Evolutionary conservation across 768 basidiomycete genomes (phyloP), one percentile per base, ranked within the genome.

Genomic region (Mycena amicta): DNA sequence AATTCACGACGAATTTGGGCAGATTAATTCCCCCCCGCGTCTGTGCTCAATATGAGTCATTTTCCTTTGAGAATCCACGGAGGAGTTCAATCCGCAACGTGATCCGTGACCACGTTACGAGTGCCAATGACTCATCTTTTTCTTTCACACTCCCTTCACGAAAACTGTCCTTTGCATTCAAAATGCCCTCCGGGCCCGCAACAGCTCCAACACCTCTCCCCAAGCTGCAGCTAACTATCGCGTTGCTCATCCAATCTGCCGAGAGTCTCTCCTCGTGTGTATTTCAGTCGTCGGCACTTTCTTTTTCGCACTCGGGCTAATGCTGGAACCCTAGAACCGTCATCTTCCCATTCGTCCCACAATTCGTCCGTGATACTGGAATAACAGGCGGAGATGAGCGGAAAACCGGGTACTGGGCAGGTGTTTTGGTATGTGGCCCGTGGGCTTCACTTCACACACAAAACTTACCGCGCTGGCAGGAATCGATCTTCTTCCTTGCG

Each of bases 321-420:
- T 71, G 5, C 72, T 73, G n/a, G n/a, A n/a, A n/a, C n/a, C n/a
- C n/a, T n/a, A n/a, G n/a, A n/a, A n/a, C n/a, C 2, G 77, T 77
- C 15, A 74, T 77, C 33, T 76, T 74, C 50, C 76, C 76, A 1
- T 79, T 78, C 56, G 68, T 76, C 20, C 73, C 73, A 49, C 72
- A 76, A 40, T 71, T 76, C 29, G 70, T 79, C 6, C 63, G 71
- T 29, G 68, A 68, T 47, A 72, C 72, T 6, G 77, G 77, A 0
- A 66, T 77, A 22, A 75, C 76, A 1, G 57, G 64, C 12, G 75
- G 75, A 23, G 72, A 77, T 47, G 80, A 80, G 57, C 70, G 66
- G 3, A 77, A 72, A 53, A 79, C 74, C 3, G 80, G 80, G 0
- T 82, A 81, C 64, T 83, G 78, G 67, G 80, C 79, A 47, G 80